phyloP scores from a whole-genome alignment of 2,329 filamentous ascomycete species.

The Didymosphaeria variabile region DNA sequence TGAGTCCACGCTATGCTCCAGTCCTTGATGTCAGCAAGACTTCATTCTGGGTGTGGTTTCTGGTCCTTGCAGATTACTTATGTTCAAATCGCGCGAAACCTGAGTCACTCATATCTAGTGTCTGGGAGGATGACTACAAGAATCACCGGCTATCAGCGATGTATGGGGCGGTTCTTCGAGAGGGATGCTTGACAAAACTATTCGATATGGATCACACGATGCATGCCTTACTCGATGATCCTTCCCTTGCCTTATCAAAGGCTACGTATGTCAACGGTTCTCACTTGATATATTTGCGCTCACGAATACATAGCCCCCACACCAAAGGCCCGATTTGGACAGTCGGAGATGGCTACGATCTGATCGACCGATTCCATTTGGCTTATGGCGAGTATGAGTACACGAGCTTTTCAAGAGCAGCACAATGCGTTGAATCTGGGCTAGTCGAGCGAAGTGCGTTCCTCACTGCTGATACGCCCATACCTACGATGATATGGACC shows the following conservation, averaged over 20 bases:
- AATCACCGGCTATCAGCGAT: background rate
- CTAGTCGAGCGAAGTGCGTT: background rate
- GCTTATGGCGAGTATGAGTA: constrained; percentile 7
- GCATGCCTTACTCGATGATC: background rate
- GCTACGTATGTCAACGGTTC: background rate
- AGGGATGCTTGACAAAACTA: background rate
- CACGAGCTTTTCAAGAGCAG: background rate
- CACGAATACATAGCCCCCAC: background rate
- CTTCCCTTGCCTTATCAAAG: background rate
- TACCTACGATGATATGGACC: constrained; percentile 4
- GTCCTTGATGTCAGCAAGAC: constrained; percentile 5
- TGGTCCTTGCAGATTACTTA: constrained; percentile 6
- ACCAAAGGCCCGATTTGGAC: background rate
- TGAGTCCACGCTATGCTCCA: background rate
- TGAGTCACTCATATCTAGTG: background rate
- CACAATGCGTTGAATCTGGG: background rate
- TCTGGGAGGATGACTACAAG: constrained; percentile 10
- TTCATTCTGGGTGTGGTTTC: constrained; percentile 13
- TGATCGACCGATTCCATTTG: constrained; percentile 10
- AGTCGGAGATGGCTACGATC: constrained; percentile 3
- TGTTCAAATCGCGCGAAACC: background rate
- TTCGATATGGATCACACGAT: constrained; percentile 6
- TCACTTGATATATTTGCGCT: background rate
- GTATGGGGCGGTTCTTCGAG: constrained; percentile 4
- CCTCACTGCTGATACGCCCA: background rate